A percentile compares a stretch with the other conserved stretches of the same genome.
Conservation (phyloP, 2,329 filamentous ascomycete genomes). For the Fusarium secorum region DNA sequence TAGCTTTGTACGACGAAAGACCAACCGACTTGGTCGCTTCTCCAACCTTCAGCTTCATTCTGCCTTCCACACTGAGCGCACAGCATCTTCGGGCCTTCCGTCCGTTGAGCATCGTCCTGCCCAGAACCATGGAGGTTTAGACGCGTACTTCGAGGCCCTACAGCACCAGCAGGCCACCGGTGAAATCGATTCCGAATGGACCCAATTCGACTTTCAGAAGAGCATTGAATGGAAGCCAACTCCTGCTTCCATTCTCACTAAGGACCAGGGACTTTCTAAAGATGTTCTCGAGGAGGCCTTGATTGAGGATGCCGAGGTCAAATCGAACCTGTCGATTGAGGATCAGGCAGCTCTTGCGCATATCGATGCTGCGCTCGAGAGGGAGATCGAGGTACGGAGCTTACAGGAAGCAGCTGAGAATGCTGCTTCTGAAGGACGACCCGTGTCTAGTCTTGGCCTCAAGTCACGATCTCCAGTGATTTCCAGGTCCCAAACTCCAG, state of each 20-base stretch:
- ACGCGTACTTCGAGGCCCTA: constrained; percentile 91
- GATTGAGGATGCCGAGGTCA: constrained; percentile 48
- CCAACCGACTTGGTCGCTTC: constrained; percentile 62
- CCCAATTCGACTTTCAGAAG: constrained; percentile 88
- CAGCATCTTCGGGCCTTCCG: constrained; percentile 55
- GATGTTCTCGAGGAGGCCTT: constrained; percentile 46
- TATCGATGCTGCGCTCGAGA: constrained; percentile 83
- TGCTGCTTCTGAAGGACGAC: constrained; percentile 49
- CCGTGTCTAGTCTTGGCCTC: constrained; percentile 52
- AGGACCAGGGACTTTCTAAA: constrained; percentile 60
- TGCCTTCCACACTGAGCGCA: constrained; percentile 72
- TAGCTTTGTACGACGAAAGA: constrained; percentile 67
- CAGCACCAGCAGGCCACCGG: constrained; percentile 75
- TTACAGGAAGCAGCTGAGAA: constrained; percentile 56
- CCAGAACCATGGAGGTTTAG: constrained; percentile 71
- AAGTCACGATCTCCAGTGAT: constrained; percentile 51
- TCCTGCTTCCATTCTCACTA: constrained; percentile 63
- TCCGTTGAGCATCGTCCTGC: constrained; percentile 63
- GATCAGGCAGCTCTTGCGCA: constrained; percentile 73
- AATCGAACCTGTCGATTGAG: constrained; percentile 53
- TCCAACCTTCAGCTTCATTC: constrained; percentile 73
- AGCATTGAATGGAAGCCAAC: constrained; percentile 86
- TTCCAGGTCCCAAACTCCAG: constrained; percentile 53
- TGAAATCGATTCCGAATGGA: constrained; percentile 81
- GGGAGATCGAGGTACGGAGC: constrained; percentile 71